Percentiles rank a stretch among this genome's conserved stretches.
phyloP scores from a whole-genome alignment of 257 asterid genomes.

The Nicotiana otophora region DNA sequence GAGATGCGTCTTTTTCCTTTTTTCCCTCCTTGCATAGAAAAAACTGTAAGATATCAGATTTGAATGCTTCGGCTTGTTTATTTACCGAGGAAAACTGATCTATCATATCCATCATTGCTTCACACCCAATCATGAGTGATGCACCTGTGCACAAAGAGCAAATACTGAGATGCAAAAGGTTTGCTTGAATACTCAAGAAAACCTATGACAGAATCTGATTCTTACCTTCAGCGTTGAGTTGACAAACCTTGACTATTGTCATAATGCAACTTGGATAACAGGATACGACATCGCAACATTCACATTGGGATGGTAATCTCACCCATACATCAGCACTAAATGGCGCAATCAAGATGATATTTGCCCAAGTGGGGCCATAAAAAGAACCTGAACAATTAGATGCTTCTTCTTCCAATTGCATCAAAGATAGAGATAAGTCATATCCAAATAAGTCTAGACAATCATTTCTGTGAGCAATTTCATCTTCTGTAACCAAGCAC shows the following conservation, averaged over 20 bases:
- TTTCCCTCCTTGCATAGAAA: slow-evolving; percentile 41
- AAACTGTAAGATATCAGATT: slow-evolving; percentile 47
- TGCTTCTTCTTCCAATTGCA: slow-evolving; percentile 33
- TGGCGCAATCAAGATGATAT: slow-evolving; percentile 42
- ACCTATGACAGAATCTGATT: slow-evolving; percentile 1
- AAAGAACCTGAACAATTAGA: slow-evolving; percentile 26
- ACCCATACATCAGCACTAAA: slow-evolving; percentile 80
- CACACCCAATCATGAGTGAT: slow-evolving; percentile 43
- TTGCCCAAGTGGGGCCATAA: slow-evolving; percentile 21
- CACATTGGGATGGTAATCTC: slow-evolving; percentile 54
- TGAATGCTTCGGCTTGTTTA: slow-evolving; percentile 43
- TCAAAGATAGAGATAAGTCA: slow-evolving; percentile 64
- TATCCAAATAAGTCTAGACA: slow-evolving; percentile 69
- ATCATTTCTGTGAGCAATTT: slow-evolving; percentile 49
- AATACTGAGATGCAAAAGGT: neutral
- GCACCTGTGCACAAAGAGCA: slow-evolving; percentile 44
- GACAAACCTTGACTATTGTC: slow-evolving; percentile 55
- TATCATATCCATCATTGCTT: slow-evolving; percentile 51
- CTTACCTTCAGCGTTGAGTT: slow-evolving; percentile 62
- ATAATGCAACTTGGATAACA: slow-evolving; percentile 53
- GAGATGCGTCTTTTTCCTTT: slow-evolving; percentile 26
- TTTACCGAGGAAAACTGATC: slow-evolving; percentile 64
- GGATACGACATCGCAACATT: slow-evolving; percentile 25
- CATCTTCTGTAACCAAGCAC: slow-evolving; percentile 53
- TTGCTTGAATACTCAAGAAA: neutral